Percentiles rank a stretch among this genome's conserved stretches.
These are phyloP conservation scores for Solanum appendiculatum DNA, from an alignment of 257 asterid genomes.

Conservation along the genomic window DNA sequence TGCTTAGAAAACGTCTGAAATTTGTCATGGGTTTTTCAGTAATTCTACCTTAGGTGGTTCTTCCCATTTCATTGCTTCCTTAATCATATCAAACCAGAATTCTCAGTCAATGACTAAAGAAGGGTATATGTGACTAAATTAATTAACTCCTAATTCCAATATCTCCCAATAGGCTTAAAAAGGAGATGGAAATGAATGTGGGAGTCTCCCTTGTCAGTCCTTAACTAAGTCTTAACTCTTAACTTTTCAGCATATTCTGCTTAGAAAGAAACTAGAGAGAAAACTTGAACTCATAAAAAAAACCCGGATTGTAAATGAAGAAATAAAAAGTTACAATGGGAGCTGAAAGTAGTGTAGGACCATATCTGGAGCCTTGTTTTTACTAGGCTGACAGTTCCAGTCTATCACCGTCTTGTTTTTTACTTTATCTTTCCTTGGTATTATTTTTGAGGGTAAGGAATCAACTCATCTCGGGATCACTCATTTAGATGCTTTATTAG, in stretches of 20 bases:
- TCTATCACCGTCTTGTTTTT: neutral
- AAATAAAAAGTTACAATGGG: neutral
- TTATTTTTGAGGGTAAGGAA: neutral
- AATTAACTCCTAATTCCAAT: neutral
- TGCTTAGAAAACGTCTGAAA: neutral
- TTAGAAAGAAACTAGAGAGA: neutral
- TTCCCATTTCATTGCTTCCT: neutral
- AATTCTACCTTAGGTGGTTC: neutral
- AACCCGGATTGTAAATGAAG: neutral
- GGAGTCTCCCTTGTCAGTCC: neutral
- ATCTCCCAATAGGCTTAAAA: neutral
- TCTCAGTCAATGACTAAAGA: neutral
- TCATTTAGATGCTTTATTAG: neutral
- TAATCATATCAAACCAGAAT: neutral
- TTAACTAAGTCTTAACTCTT: neutral
- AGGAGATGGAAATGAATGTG: neutral
- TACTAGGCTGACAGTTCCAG: neutral
- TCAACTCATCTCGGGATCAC: neutral
- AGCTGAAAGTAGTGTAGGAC: neutral
- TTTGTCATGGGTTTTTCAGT: neutral
- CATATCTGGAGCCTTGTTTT: neutral
- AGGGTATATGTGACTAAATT: neutral
- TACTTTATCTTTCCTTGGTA: neutral
- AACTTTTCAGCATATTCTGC: neutral
- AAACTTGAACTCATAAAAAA: neutral